Evolutionary conservation across 805 yeast species (phyloP).

Genomic region (Lipomyces starkeyi): DNA sequence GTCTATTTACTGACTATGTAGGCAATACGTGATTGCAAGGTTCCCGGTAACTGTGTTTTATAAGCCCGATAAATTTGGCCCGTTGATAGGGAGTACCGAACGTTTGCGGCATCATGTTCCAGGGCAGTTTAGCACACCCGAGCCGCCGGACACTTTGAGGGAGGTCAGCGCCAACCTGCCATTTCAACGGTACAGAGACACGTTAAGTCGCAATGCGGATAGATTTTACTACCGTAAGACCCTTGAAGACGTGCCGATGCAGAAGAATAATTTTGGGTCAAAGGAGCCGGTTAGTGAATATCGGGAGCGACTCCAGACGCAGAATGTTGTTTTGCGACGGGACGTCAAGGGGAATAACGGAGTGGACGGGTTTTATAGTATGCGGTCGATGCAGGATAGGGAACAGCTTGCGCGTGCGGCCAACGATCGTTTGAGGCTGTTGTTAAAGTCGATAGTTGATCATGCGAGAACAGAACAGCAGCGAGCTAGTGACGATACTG

Average conservation of each 20-base stretch:
- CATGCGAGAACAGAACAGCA: not conserved
- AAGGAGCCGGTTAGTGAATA: not conserved
- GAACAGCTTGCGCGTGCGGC: not conserved
- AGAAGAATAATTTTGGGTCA: not conserved
- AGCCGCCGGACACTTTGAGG: not conserved
- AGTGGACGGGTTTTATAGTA: not conserved
- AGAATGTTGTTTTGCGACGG: not conserved
- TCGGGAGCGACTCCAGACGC: not conserved
- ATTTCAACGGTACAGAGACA: not conserved
- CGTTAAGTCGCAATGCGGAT: not conserved
- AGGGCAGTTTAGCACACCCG: not conserved
- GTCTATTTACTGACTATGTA: not conserved
- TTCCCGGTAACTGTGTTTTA: not conserved
- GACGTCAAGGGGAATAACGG: not conserved
- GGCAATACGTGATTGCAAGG: constrained; percentile 5
- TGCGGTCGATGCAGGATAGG: not conserved
- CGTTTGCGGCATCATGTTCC: not conserved
- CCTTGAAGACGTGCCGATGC: not conserved
- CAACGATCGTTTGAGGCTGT: not conserved
- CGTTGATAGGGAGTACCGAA: not conserved
- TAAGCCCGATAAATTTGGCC: not conserved
- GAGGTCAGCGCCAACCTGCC: not conserved
- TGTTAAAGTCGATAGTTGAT: not conserved
- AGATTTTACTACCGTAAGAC: not conserved
- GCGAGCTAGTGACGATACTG: not conserved